A percentile compares a stretch with the other conserved stretches of the same genome.
Evolutionary conservation across 192 early-diverging fungal species (phyloP).

Genomic region (Allomyces arbusculus): DNA sequence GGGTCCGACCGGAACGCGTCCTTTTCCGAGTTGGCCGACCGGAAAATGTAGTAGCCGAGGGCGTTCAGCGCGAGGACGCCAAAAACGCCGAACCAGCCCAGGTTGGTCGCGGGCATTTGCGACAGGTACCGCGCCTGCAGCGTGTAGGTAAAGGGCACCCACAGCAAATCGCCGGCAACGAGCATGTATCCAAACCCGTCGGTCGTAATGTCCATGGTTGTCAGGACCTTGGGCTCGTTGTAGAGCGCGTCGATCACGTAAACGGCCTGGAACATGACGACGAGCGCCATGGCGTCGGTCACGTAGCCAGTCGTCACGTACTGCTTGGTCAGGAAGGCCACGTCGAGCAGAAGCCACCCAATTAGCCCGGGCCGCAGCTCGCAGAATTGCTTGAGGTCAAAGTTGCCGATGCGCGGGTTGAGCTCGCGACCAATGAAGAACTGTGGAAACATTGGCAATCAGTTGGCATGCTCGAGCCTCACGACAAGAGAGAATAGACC

Average conservation of each 20-base stretch:
- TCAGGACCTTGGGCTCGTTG: conserved; percentile 58
- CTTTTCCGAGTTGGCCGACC: conserved; percentile 76
- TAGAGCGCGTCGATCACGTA: conserved; percentile 76
- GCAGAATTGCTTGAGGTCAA: conserved; percentile 86
- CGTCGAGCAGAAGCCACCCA: conserved; percentile 70
- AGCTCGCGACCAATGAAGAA: conserved; percentile 92
- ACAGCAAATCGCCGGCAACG: conserved; percentile 55
- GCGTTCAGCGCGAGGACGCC: conserved; percentile 32
- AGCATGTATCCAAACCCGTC: conserved; percentile 93
- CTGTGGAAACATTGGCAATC: not conserved
- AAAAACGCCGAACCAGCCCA: conserved; percentile 18
- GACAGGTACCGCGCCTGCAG: conserved; percentile 77
- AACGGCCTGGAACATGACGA: conserved; percentile 49
- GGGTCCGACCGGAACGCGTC: conserved; percentile 65
- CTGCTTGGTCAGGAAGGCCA: conserved; percentile 57
- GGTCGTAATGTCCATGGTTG: conserved; percentile 94
- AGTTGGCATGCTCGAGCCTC: not conserved
- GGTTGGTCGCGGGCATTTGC: conserved; percentile 32
- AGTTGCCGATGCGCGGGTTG: conserved; percentile 62
- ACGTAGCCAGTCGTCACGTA: conserved; percentile 38
- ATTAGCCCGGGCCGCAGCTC: conserved; percentile 86
- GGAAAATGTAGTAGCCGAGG: conserved; percentile 67
- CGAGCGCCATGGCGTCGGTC: conserved; percentile 57
- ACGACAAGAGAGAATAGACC: not conserved
- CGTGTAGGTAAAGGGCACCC: conserved; percentile 81